Conservation (phyloP, 306 rosid species). For the Vigna nakashimae region DNA sequence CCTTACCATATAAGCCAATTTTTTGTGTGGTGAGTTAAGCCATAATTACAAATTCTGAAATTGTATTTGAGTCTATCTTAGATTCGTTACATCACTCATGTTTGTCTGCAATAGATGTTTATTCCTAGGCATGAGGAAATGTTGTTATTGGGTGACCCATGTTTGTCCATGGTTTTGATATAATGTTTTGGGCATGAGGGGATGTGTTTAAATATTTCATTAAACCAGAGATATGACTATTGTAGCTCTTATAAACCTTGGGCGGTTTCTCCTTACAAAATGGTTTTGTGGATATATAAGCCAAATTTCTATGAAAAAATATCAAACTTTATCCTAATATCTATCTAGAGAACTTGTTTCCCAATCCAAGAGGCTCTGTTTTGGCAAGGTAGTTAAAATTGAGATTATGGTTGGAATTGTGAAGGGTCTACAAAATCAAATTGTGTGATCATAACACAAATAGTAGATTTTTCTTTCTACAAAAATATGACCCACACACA, state of each 20-base stretch:
- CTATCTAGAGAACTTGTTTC: slow-evolving; percentile 20
- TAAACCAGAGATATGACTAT: background rate
- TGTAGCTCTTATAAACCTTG: background rate
- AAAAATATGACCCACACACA: too few relatives aligned
- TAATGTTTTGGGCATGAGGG: background rate
- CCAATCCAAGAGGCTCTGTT: slow-evolving; percentile 13
- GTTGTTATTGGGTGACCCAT: background rate
- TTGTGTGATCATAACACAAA: too few relatives aligned
- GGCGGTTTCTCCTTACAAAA: background rate
- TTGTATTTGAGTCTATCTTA: background rate
- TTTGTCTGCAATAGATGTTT: background rate
- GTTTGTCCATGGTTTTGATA: background rate
- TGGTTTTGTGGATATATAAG: background rate
- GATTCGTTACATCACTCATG: background rate
- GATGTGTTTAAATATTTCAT: background rate
- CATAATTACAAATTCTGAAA: background rate
- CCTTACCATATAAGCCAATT: background rate
- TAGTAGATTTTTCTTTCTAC: too few relatives aligned
- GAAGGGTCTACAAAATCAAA: too few relatives aligned
- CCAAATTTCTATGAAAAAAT: background rate
- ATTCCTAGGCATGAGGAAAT: background rate
- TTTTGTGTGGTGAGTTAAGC: background rate
- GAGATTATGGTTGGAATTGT: too few relatives aligned
- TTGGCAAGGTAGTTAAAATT: background rate
- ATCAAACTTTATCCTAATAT: background rate